A percentile compares a stretch with the other conserved stretches of the same genome.
Conservation (phyloP, 225 moss, liverwort and hornwort species). For the Bryoerythrophyllum caledonicum region DNA sequence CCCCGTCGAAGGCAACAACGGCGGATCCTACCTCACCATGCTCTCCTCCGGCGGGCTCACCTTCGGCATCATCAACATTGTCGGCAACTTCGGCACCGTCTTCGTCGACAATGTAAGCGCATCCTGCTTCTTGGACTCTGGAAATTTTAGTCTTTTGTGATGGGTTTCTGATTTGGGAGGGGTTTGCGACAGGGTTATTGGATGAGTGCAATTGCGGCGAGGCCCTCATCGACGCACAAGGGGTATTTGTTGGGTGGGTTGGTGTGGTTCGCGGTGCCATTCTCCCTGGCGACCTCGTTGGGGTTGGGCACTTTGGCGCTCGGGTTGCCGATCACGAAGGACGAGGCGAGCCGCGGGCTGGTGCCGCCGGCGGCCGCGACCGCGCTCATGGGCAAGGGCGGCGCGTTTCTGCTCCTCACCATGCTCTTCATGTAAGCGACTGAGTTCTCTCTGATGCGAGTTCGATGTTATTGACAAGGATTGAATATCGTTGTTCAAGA, state of each 20-base stretch:
- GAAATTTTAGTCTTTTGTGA: too few species aligned
- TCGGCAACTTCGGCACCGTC: slow-evolving; percentile 96
- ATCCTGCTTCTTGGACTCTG: too few species aligned
- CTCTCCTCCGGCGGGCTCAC: slow-evolving; percentile 85
- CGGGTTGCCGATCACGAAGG: slow-evolving; percentile 71
- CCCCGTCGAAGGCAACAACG: slow-evolving; percentile 61
- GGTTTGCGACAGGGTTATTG: slow-evolving; percentile 67
- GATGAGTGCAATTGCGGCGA: slow-evolving; percentile 95
- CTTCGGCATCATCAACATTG: slow-evolving; percentile 94
- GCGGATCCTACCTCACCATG: slow-evolving; percentile 96
- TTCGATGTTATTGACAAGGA: not conserved
- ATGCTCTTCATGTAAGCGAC: slow-evolving; percentile 92
- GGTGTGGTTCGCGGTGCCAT: slow-evolving; percentile 94
- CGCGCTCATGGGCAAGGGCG: slow-evolving; percentile 88
- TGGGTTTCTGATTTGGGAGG: not conserved
- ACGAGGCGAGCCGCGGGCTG: slow-evolving; percentile 69
- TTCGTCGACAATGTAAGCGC: slow-evolving; percentile 81
- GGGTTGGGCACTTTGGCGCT: slow-evolving; percentile 83
- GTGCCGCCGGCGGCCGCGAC: slow-evolving; percentile 85
- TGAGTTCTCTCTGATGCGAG: not conserved
- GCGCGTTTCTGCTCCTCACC: slow-evolving; percentile 83
- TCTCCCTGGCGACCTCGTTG: slow-evolving; percentile 90
- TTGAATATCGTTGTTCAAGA: too few species aligned
- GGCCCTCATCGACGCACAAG: slow-evolving; percentile 83
- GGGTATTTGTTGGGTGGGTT: slow-evolving; percentile 88